Evolutionary conservation across 1,284 basidiomycete genomes (phyloP).

Genomic region (Sanghuangporus weigelae): DNA sequence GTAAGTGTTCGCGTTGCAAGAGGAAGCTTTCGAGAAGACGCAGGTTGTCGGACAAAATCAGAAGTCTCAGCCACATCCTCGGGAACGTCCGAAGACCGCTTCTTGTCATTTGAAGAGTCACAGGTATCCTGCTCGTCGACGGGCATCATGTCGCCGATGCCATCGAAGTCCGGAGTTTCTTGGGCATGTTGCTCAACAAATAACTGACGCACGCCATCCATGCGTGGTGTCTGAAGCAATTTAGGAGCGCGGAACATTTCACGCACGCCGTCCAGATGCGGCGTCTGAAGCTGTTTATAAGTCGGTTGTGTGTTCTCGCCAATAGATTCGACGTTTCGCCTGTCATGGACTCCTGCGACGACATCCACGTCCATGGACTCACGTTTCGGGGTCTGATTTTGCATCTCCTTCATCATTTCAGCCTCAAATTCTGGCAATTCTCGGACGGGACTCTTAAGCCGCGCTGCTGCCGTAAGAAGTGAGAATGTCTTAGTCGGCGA

Average conservation of each 20-base stretch:
- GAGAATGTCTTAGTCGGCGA: constrained; percentile 28
- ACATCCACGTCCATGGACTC: constrained; percentile 1
- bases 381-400: constrained; percentile 4
- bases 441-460: not conserved
- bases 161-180: constrained; percentile 19
- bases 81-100: constrained; percentile 6
- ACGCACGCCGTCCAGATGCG: constrained; percentile 30
- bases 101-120: constrained; percentile 19
- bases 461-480: constrained; percentile 24
- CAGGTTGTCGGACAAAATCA: not conserved
- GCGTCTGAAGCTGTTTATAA: constrained; percentile 22
- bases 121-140: constrained; percentile 8
- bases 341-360: constrained; percentile 7
- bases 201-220: constrained; percentile 33
- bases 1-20: not conserved
- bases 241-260: constrained; percentile 27
- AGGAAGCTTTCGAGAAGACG: constrained; percentile 1
- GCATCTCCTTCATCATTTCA: constrained; percentile 8
- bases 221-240: constrained; percentile 27
- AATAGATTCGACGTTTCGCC: constrained; percentile 9
- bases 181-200: constrained; percentile 21
- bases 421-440: constrained; percentile 11
- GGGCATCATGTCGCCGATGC: constrained; percentile 16
- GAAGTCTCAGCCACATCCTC: constrained; percentile 7
- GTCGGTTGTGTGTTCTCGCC: constrained; percentile 5